These are phyloP conservation scores for Sisymbrium altissimum DNA, from an alignment of 345 rosid species.

Conservation along the genomic window DNA sequence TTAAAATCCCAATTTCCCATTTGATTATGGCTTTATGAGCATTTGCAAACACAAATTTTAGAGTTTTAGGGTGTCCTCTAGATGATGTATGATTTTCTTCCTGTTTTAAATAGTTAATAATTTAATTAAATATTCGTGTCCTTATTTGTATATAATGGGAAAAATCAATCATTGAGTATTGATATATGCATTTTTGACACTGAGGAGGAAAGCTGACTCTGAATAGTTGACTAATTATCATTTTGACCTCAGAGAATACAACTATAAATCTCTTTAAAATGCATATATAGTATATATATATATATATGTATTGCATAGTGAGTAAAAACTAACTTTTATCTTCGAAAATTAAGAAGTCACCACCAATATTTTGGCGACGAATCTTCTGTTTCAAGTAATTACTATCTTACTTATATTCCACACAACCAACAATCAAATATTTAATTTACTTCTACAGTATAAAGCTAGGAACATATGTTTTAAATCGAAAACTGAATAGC, in stretches of 20 bases:
- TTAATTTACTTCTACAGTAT: background rate
- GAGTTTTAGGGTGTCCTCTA: constrained; percentile 1
- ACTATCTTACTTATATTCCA: no score
- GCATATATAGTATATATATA: background rate
- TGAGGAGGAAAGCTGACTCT: background rate
- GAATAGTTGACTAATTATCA: constrained; percentile 3
- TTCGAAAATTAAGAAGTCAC: background rate
- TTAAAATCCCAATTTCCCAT: background rate
- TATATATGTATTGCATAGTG: no score
- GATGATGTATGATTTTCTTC: background rate
- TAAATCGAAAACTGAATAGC: background rate
- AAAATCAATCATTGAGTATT: constrained; percentile 10
- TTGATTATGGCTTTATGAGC: background rate
- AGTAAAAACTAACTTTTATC: background rate
- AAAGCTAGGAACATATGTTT: background rate
- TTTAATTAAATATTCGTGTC: background rate
- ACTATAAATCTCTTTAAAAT: background rate
- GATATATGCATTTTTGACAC: background rate
- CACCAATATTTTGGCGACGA: no score
- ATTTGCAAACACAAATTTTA: background rate
- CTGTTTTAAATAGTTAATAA: background rate
- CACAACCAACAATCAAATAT: background rate
- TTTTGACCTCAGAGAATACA: background rate
- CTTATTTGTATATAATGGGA: background rate
- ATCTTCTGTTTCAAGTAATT: no score